Percentiles rank a stretch among this genome's conserved stretches.
Evolutionary conservation across 129 eudicot genomes (phyloP).

Genomic region (Tagetes patula): DNA sequence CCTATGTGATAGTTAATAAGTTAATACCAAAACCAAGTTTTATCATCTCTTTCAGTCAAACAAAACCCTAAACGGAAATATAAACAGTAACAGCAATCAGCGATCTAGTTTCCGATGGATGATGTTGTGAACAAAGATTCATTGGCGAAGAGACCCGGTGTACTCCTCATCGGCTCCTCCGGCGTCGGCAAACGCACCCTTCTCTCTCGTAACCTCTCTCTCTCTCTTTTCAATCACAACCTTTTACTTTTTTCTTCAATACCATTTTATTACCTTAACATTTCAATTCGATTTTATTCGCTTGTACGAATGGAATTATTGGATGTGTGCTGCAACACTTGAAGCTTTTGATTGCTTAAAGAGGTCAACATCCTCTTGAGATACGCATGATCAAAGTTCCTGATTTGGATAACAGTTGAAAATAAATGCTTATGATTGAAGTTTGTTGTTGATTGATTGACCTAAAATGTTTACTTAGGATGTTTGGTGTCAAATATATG

Average conservation of each 20-base stretch:
- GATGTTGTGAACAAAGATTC: constrained; percentile 34
- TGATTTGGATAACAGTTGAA: too few relatives aligned
- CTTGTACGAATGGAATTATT: background rate
- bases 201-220: constrained; percentile 57
- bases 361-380: background rate
- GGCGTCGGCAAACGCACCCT: constrained; percentile 87
- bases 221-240: background rate
- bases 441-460: too few relatives aligned
- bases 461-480: too few relatives aligned
- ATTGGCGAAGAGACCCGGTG: constrained; percentile 68
- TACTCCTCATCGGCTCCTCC: constrained; percentile 72
- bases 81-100: background rate
- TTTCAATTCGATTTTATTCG: background rate
- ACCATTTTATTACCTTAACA: background rate
- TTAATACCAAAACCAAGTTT: too few relatives aligned
- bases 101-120: too few relatives aligned
- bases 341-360: constrained; percentile 13
- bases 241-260: too few relatives aligned
- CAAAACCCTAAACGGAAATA: background rate
- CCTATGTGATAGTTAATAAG: too few relatives aligned
- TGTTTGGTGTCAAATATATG: too few relatives aligned
- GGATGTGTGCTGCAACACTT: background rate
- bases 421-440: too few relatives aligned
- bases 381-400: too few relatives aligned
- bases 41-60: background rate